Conservation (phyloP, 192 early-diverging fungal species). For the Linderina pennispora region DNA sequence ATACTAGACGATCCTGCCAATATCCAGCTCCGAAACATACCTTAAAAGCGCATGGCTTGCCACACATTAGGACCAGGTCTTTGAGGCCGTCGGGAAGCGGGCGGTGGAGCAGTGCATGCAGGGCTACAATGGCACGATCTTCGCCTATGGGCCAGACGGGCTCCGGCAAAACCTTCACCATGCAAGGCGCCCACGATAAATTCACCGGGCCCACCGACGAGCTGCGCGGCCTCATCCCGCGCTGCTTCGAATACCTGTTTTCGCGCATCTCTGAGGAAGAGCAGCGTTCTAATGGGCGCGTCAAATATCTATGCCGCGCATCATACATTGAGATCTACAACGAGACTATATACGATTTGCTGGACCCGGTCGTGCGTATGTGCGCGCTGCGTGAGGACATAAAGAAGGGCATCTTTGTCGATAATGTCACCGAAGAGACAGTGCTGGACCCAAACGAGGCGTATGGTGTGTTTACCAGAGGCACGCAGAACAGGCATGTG, state of each 20-base stretch:
- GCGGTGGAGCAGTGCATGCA: conserved; percentile 62
- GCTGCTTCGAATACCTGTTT: conserved; percentile 60
- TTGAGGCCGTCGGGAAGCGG: conserved; percentile 49
- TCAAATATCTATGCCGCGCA: conserved; percentile 73
- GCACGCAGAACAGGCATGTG: conserved; percentile 62
- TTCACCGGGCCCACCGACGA: conserved; percentile 62
- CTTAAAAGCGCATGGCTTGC: background rate
- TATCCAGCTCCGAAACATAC: background rate
- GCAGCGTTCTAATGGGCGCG: conserved; percentile 35
- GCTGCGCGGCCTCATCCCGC: conserved; percentile 58
- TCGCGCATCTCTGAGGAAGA: conserved; percentile 49
- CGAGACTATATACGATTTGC: conserved; percentile 82
- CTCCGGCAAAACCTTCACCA: conserved; percentile 71
- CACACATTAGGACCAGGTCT: conserved; percentile 20
- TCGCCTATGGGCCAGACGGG: conserved; percentile 73
- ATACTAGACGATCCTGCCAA: conserved; percentile 4
- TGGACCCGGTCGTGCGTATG: conserved; percentile 57
- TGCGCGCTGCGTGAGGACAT: conserved; percentile 61
- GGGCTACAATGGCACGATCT: conserved; percentile 70
- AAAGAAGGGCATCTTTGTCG: conserved; percentile 60
- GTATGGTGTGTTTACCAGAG: conserved; percentile 57
- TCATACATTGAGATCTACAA: conserved; percentile 96
- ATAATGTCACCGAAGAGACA: conserved; percentile 59
- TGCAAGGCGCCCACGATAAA: conserved; percentile 78
- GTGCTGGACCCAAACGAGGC: conserved; percentile 57